These are phyloP conservation scores for Dysphania ambrosioides DNA, from an alignment of 148 eudicot species.

Conservation along the genomic window DNA sequence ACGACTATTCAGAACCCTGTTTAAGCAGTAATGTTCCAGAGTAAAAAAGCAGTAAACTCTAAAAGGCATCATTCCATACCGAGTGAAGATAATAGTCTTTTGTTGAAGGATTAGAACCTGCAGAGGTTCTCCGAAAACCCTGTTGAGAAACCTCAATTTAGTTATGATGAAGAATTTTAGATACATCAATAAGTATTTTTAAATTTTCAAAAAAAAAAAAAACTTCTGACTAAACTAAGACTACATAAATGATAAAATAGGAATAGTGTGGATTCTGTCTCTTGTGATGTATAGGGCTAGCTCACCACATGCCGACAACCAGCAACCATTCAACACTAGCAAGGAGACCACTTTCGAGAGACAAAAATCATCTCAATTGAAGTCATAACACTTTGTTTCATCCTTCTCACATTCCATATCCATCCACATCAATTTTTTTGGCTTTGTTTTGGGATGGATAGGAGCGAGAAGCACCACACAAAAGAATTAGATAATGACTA, in stretches of 20 bases:
- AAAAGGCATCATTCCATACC: slow-evolving; percentile 37
- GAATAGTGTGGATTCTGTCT: background rate
- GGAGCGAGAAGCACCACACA: too few relatives aligned
- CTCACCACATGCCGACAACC: background rate
- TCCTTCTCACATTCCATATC: background rate
- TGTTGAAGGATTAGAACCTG: slow-evolving; percentile 47
- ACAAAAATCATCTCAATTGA: background rate
- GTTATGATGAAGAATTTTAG: background rate
- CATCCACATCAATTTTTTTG: background rate
- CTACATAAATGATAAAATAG: background rate
- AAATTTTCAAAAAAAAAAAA: background rate
- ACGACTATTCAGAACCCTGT: background rate
- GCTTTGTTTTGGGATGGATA: too few relatives aligned
- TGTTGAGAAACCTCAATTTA: slow-evolving; percentile 25
- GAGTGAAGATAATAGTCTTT: slow-evolving; percentile 87
- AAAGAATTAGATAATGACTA: too few relatives aligned
- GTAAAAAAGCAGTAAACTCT: background rate
- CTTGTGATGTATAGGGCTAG: background rate
- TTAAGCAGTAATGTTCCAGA: background rate
- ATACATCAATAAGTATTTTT: background rate
- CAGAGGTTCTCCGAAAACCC: slow-evolving; percentile 67
- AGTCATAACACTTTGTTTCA: background rate
- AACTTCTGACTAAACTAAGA: background rate
- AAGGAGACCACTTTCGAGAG: background rate
- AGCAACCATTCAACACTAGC: background rate